Percentiles rank a stretch among this genome's conserved stretches.
Conservation (phyloP, 176 grass and related monocot species). For the Ensete glaucum region DNA sequence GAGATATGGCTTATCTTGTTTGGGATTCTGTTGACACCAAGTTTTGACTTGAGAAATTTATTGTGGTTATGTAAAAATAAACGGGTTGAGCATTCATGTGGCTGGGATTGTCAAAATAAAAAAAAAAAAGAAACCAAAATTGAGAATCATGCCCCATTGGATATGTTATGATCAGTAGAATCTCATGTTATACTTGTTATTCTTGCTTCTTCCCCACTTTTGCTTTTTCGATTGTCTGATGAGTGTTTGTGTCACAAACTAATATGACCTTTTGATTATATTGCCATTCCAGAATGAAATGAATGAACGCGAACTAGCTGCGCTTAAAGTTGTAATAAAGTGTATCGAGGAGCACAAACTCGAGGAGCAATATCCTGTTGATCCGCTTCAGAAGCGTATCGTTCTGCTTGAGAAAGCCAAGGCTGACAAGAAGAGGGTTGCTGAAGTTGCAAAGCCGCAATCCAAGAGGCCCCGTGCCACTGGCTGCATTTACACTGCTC, state of each 20-base stretch:
- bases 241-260: background rate
- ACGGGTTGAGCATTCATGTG: too few relatives aligned
- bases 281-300: constrained; percentile 58
- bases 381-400: constrained; percentile 71
- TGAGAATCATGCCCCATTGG: too few relatives aligned
- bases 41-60: too few relatives aligned
- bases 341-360: constrained; percentile 40
- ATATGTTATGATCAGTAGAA: background rate
- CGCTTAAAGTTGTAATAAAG: constrained; percentile 72
- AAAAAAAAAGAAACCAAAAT: too few relatives aligned
- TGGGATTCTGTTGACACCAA: too few relatives aligned
- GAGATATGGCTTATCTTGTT: too few relatives aligned
- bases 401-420: constrained; percentile 90
- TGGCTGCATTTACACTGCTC: constrained; percentile 42
- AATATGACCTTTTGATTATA: background rate
- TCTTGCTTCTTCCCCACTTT: too few relatives aligned
- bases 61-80: too few relatives aligned
- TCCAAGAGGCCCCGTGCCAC: constrained; percentile 73
- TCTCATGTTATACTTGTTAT: too few relatives aligned
- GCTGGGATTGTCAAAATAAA: too few relatives aligned
- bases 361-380: constrained; percentile 45
- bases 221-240: too few relatives aligned
- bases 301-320: constrained; percentile 47
- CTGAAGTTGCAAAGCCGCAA: constrained; percentile 84
- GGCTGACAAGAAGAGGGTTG: constrained; percentile 83